Conservation (phyloP, 2,329 filamentous ascomycete species). For the Trichoderma arundinaceum region DNA sequence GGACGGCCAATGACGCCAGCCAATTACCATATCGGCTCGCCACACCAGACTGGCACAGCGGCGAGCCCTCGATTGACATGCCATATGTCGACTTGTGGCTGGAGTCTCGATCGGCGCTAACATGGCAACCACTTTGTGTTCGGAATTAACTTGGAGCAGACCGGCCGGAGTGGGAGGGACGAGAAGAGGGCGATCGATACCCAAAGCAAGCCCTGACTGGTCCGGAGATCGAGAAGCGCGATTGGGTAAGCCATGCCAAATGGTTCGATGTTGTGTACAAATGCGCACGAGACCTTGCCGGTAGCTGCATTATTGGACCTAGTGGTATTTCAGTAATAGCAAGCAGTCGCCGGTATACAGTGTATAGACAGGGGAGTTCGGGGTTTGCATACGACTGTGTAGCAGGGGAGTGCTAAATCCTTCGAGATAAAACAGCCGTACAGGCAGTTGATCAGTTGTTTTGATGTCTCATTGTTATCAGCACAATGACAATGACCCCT, state of each 20-base stretch:
- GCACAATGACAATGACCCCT: too few relatives aligned
- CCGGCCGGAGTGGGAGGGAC: constrained; percentile 7
- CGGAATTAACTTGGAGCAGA: constrained; percentile 9
- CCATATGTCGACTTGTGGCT: constrained; percentile 21
- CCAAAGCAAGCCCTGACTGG: background rate
- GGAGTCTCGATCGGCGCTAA: constrained; percentile 30
- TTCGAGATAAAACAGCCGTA: too few relatives aligned
- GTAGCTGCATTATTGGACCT: background rate
- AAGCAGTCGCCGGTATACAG: background rate
- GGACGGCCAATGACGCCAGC: constrained; percentile 27
- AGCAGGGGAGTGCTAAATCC: too few relatives aligned
- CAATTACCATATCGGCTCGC: constrained; percentile 26
- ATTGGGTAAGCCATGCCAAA: constrained; percentile 17
- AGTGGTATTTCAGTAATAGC: background rate
- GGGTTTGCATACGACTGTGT: too few relatives aligned
- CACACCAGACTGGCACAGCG: constrained; percentile 27
- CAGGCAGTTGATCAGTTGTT: too few relatives aligned
- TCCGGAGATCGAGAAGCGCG: constrained; percentile 6
- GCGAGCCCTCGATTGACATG: constrained; percentile 21
- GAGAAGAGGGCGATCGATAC: background rate
- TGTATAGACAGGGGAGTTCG: too few relatives aligned
- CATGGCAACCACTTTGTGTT: background rate
- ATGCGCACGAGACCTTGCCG: constrained; percentile 20
- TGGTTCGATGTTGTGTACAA: constrained; percentile 26
- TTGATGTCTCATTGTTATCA: too few relatives aligned